Percentiles rank a stretch among this genome's conserved stretches.
Evolutionary conservation across 2,329 filamentous ascomycete genomes (phyloP).

Genomic region (Aspergillus ibericus): DNA sequence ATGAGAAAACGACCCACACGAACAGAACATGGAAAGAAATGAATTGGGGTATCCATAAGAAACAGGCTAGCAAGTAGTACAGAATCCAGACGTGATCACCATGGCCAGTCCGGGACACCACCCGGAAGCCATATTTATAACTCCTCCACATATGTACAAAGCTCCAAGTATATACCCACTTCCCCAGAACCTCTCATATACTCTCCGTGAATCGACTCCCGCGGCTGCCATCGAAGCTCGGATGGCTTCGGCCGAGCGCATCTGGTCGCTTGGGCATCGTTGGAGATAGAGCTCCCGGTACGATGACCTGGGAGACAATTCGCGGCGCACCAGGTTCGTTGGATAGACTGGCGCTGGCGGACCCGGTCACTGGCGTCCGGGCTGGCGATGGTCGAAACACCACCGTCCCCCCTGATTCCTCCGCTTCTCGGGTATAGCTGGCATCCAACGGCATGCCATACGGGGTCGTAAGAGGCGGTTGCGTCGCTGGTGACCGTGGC

Average conservation of each 20-base stretch:
- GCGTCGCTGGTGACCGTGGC: slow-evolving; percentile 22
- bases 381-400: slow-evolving; percentile 46
- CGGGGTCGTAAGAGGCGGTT: slow-evolving; percentile 31
- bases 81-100: slow-evolving; percentile 10
- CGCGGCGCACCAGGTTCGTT: slow-evolving; percentile 27
- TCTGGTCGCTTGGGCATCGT: slow-evolving; percentile 35
- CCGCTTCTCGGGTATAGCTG: slow-evolving; percentile 32
- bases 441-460: slow-evolving; percentile 33
- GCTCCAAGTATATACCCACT: slow-evolving; percentile 3
- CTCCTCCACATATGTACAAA: slow-evolving; percentile 13
- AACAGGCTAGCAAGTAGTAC: slow-evolving; percentile 13
- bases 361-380: slow-evolving; percentile 44
- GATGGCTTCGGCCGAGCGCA: slow-evolving; percentile 43
- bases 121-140: background rate
- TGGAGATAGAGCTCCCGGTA: slow-evolving; percentile 27
- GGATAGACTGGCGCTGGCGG: slow-evolving; percentile 28
- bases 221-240: slow-evolving; percentile 46
- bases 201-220: slow-evolving; percentile 47
- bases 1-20: background rate
- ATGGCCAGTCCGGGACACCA: background rate
- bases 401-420: slow-evolving; percentile 30
- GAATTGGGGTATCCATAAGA: slow-evolving; percentile 12
- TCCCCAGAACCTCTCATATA: slow-evolving; percentile 13
- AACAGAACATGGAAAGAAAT: background rate
- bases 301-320: slow-evolving; percentile 22